These are phyloP conservation scores for Apiotrichum brassicae DNA, from an alignment of 1,284 basidiomycete species.

Conservation along the genomic window DNA sequence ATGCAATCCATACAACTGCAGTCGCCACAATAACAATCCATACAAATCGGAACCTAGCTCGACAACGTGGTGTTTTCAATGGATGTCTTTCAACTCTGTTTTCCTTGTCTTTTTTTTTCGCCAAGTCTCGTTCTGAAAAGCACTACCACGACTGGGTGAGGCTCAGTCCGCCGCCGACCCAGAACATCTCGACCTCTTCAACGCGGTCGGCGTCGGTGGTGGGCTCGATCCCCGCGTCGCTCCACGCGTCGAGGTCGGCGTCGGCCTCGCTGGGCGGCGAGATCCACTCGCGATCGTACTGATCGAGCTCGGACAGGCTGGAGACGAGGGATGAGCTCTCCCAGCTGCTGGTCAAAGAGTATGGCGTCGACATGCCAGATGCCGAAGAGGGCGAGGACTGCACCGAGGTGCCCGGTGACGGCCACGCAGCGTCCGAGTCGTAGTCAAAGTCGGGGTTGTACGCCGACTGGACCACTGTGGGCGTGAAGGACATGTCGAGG, in stretches of 20 bases:
- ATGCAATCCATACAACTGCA: too few relatives aligned
- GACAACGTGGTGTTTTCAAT: background rate
- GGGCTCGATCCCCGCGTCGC: slow-evolving; percentile 1
- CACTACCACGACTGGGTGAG: slow-evolving; percentile 7
- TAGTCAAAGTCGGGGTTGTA: background rate
- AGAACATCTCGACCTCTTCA: slow-evolving; percentile 3
- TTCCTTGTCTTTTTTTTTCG: background rate
- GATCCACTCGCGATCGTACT: slow-evolving; percentile 15
- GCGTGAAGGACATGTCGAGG: slow-evolving; percentile 19
- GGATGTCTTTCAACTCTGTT: too few relatives aligned
- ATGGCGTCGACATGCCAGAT: background rate
- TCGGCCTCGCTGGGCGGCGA: slow-evolving; percentile 25
- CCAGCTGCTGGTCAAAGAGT: background rate
- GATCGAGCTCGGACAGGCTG: background rate
- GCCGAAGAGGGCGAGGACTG: background rate
- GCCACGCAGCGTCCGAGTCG: background rate
- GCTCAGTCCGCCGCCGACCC: slow-evolving; percentile 4
- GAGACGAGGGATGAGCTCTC: slow-evolving; percentile 2
- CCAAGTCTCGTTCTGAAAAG: background rate
- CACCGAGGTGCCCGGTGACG: background rate
- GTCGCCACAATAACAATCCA: too few relatives aligned
- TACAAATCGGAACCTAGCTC: too few relatives aligned
- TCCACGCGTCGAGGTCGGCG: slow-evolving; percentile 26
- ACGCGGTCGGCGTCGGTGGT: background rate
- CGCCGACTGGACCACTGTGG: background rate